A percentile compares a stretch with the other conserved stretches of the same genome.
These are phyloP conservation scores for Sesbania bispinosa DNA, from an alignment of 306 rosid species.

Conservation along the genomic window DNA sequence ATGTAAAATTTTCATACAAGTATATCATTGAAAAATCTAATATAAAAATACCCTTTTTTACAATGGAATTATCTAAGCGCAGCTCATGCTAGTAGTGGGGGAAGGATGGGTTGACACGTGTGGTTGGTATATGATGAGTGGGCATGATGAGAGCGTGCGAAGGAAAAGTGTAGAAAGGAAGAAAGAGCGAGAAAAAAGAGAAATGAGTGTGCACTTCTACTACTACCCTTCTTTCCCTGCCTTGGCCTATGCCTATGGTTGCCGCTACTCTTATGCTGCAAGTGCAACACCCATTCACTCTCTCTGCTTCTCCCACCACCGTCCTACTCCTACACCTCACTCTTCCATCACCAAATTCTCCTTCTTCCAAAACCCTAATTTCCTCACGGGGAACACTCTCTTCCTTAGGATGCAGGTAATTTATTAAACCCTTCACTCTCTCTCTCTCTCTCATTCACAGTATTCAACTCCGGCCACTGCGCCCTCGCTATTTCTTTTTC, in stretches of 20 bases:
- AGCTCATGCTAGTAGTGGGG: too few species aligned
- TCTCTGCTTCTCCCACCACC: background rate
- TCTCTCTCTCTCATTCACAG: background rate
- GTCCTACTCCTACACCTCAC: background rate
- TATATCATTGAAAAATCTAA: too few species aligned
- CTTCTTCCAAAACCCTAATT: constrained; percentile 45
- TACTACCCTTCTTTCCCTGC: constrained; percentile 2
- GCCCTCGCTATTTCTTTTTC: too few species aligned
- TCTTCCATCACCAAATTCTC: constrained; percentile 8
- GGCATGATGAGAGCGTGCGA: constrained; percentile 12
- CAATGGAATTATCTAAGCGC: too few species aligned
- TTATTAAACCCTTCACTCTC: background rate
- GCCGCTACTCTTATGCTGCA: constrained; percentile 21
- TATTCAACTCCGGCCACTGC: background rate
- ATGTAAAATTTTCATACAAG: too few species aligned
- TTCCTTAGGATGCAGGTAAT: constrained; percentile 65
- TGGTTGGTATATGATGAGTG: constrained; percentile 19
- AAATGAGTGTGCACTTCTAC: constrained; percentile 12
- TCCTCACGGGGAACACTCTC: constrained; percentile 65
- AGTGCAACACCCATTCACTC: background rate
- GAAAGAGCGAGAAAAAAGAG: constrained; percentile 8
- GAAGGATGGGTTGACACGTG: constrained; percentile 32
- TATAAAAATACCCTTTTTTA: too few species aligned
- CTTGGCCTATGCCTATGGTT: constrained; percentile 42
- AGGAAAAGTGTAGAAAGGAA: background rate